Evolutionary conservation across 768 basidiomycete genomes (phyloP), one percentile per base, ranked within the genome.

Genomic region (Trametes gibbosa): DNA sequence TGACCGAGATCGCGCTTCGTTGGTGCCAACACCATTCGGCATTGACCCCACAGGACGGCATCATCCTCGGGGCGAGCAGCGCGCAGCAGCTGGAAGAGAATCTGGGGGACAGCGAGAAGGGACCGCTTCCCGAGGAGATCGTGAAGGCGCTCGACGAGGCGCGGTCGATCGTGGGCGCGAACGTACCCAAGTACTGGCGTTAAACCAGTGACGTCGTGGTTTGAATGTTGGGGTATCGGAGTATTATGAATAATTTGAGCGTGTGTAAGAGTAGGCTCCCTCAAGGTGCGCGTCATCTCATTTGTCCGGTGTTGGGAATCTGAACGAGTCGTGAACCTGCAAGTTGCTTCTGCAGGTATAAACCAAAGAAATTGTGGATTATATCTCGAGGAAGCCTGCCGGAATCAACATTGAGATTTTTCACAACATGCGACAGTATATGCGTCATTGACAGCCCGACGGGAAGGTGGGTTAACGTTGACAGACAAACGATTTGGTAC

Each of bases 1-100:
- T 84, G 56, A 74, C 78, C 2, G 83, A 86, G 69, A 75, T 84
- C 3, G 82, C 84, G 1, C 70, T 85, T 47, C 75, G 85, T n/a
- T 87, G 85, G 85, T 73, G 80, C 50, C 80, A 84, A 52, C 79
- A 86, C 57, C 84, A 86, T 60, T 81, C 80, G 6, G 56, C 73
- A 2, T 65, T 86, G 49, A 75, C 64, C 32, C 70, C 70, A 0
- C 50, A 60, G 25, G 81, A 82, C 55, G 82, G 80, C 2, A 68
- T 82, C 13, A 79, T 83, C 52, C 63, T 82, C 5, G 82, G 81
- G 2, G 80, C 81, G 5, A 77, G 76, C 63, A 78, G 76, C n/a
- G 71, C 69, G 5, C 69, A 63, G 2, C 81, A 83, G 62, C 58
- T 82, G 50, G 68, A 77, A 61, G 70, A 75, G 59, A 81, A 82